phyloP scores from a whole-genome alignment of 1,284 basidiomycete species.

The Irpex sp. region DNA sequence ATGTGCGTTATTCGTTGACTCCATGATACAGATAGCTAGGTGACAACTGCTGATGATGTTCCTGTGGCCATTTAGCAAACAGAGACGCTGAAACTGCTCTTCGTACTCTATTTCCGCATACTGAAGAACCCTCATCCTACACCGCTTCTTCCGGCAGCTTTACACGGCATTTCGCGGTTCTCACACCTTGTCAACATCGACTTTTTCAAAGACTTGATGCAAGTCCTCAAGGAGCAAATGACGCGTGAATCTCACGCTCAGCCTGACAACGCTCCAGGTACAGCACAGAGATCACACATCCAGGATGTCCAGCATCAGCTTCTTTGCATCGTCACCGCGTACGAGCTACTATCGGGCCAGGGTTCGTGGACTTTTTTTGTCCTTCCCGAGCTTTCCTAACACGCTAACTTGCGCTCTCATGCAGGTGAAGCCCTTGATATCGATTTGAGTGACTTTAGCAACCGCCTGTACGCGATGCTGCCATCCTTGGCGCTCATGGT shows the following conservation, averaged over 20 bases:
- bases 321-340: slow-evolving; percentile 90
- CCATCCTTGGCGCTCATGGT: slow-evolving; percentile 53
- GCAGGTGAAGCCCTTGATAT: slow-evolving; percentile 93
- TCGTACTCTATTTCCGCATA: slow-evolving; percentile 96
- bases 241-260: slow-evolving; percentile 36
- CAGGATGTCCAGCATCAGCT: slow-evolving; percentile 59
- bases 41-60: slow-evolving; percentile 8
- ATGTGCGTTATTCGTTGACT: slow-evolving; percentile 47
- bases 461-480: slow-evolving; percentile 70
- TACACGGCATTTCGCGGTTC: slow-evolving; percentile 91
- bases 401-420: not conserved
- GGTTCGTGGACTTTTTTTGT: slow-evolving; percentile 40
- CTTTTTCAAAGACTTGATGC: slow-evolving; percentile 95
- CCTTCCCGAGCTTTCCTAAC: slow-evolving; percentile 2
- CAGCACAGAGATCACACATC: slow-evolving; percentile 19
- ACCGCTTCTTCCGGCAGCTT: slow-evolving; percentile 81
- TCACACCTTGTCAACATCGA: slow-evolving; percentile 98
- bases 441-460: slow-evolving; percentile 89
- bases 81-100: slow-evolving; percentile 96
- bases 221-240: slow-evolving; percentile 82
- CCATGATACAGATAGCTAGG: slow-evolving; percentile 13
- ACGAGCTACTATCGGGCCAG: slow-evolving; percentile 95
- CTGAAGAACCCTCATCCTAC: slow-evolving; percentile 86
- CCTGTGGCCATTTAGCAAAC: slow-evolving; percentile 66
- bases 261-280: slow-evolving; percentile 34